A percentile compares a stretch with the other conserved stretches of the same genome.
phyloP scores from a whole-genome alignment of 2,329 filamentous ascomycete genomes.

The Nemania sp. region DNA sequence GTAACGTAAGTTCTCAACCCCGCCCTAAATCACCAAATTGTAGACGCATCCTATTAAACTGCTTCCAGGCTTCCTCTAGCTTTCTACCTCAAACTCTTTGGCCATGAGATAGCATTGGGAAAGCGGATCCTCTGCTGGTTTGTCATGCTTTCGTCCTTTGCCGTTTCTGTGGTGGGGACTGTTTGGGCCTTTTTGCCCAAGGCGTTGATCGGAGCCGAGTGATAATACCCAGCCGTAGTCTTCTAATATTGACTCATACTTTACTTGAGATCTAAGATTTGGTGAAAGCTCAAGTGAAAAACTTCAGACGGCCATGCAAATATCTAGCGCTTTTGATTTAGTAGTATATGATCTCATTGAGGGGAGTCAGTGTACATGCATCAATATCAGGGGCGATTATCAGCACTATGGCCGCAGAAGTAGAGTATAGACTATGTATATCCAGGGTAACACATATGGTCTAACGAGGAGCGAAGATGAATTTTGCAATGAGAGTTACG shows the following conservation, averaged over 20 bases:
- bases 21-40: not conserved
- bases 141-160: slow-evolving; percentile 69
- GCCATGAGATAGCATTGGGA: slow-evolving; percentile 63
- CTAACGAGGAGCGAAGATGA: too few relatives aligned
- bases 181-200: slow-evolving; percentile 87
- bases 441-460: too few relatives aligned
- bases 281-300: not conserved
- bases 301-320: too few relatives aligned
- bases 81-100: slow-evolving; percentile 91
- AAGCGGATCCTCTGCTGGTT: slow-evolving; percentile 71
- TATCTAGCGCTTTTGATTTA: not conserved
- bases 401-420: too few relatives aligned
- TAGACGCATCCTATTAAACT: not conserved
- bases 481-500: too few relatives aligned
- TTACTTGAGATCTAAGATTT: not conserved
- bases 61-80: slow-evolving; percentile 69
- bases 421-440: too few relatives aligned
- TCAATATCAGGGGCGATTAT: not conserved
- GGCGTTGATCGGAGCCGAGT: slow-evolving; percentile 62
- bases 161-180: slow-evolving; percentile 77
- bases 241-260: not conserved
- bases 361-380: too few relatives aligned
- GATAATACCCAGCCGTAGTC: not conserved
- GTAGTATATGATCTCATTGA: too few relatives aligned
- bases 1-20: slow-evolving; percentile 62